Conservation (phyloP, 2,329 filamentous ascomycete species). For the Dactylellina cionopaga region DNA sequence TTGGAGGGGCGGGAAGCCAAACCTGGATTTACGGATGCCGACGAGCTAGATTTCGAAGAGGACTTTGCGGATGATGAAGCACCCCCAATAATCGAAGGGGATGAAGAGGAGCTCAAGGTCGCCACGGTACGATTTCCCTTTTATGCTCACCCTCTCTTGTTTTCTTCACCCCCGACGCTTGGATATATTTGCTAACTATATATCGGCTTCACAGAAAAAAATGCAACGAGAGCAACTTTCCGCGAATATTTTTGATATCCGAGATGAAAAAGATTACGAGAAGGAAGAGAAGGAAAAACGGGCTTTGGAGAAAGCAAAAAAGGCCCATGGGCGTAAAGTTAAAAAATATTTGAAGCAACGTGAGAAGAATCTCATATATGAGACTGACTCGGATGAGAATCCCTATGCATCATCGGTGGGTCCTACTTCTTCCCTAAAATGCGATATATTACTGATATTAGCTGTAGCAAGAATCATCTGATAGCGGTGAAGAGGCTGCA, state of each 20-base stretch:
- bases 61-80: slow-evolving; percentile 75
- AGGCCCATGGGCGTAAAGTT: slow-evolving; percentile 63
- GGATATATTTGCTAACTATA: background rate
- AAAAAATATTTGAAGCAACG: slow-evolving; percentile 65
- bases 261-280: slow-evolving; percentile 68
- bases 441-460: slow-evolving; percentile 58
- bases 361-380: slow-evolving; percentile 66
- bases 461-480: slow-evolving; percentile 59
- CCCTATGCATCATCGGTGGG: slow-evolving; percentile 58
- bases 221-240: slow-evolving; percentile 70
- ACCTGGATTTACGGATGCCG: slow-evolving; percentile 67
- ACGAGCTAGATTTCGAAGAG: slow-evolving; percentile 75
- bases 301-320: slow-evolving; percentile 64
- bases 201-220: slow-evolving; percentile 62
- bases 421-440: slow-evolving; percentile 54
- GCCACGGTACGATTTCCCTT: slow-evolving; percentile 59
- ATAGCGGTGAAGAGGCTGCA: slow-evolving; percentile 61
- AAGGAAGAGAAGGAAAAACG: slow-evolving; percentile 69
- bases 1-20: slow-evolving; percentile 57
- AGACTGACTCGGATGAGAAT: slow-evolving; percentile 61
- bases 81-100: slow-evolving; percentile 68
- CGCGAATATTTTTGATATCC: slow-evolving; percentile 71
- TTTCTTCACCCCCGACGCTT: background rate
- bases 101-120: slow-evolving; percentile 69
- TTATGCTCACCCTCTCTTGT: slow-evolving; percentile 3